These are phyloP conservation scores for Camelina neglecta DNA, from an alignment of 345 rosid species.

Conservation along the genomic window DNA sequence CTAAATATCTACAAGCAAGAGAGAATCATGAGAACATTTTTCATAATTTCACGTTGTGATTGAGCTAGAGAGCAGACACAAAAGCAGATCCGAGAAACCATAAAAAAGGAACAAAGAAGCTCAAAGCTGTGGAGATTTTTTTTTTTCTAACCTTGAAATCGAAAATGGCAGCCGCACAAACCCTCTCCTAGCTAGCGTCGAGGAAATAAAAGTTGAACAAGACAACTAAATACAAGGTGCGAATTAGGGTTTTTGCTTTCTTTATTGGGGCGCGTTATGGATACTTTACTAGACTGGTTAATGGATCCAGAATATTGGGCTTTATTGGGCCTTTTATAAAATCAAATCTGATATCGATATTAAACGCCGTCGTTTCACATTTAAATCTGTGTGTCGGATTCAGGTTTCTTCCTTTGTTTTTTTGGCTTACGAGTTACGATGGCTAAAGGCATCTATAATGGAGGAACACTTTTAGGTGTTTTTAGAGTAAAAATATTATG, in stretches of 20 bases:
- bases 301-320: not conserved
- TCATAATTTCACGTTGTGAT: not conserved
- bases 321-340: not conserved
- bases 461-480: too few species aligned
- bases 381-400: not conserved
- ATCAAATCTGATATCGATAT: not conserved
- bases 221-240: constrained; percentile 2
- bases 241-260: constrained; percentile 33
- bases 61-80: not conserved
- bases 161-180: constrained; percentile 34
- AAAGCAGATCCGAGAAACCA: not conserved
- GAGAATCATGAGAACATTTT: not conserved
- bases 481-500: too few species aligned
- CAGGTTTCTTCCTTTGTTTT: not conserved
- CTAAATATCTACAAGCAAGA: not conserved
- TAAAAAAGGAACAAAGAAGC: not conserved
- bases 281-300: not conserved
- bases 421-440: too few species aligned
- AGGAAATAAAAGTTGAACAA: constrained; percentile 14
- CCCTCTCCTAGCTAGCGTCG: not conserved
- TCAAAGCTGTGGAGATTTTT: not conserved
- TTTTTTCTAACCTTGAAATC: constrained; percentile 25
- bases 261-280: constrained; percentile 8
- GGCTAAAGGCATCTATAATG: too few species aligned
- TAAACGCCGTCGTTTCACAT: not conserved